Percentiles rank a stretch among this genome's conserved stretches.
These are phyloP conservation scores for Pyrus hybrid DNA, from an alignment of 331 rosid species.

Conservation along the genomic window DNA sequence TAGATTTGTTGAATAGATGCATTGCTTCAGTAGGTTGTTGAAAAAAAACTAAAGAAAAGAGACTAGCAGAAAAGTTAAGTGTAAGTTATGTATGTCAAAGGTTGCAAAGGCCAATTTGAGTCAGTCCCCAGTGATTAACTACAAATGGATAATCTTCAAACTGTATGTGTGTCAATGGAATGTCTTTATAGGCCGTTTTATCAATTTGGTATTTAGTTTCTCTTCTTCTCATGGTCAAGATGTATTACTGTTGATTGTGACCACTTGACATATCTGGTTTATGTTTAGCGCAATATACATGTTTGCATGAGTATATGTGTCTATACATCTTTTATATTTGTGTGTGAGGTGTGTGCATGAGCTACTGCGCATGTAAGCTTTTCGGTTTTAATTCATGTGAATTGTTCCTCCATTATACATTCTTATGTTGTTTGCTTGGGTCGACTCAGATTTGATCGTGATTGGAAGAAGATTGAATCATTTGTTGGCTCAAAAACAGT, in stretches of 20 bases:
- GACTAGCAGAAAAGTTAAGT: too few relatives aligned
- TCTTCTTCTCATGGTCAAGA: neutral
- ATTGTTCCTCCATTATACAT: neutral
- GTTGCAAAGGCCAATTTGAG: too few relatives aligned
- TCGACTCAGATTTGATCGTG: constrained; percentile 78
- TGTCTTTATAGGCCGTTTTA: neutral
- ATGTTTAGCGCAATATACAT: neutral
- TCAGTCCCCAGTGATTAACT: too few relatives aligned
- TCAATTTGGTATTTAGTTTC: neutral
- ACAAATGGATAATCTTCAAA: too few relatives aligned
- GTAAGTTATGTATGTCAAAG: too few relatives aligned
- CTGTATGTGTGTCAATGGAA: neutral
- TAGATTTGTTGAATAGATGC: neutral
- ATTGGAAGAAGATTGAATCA: constrained; percentile 99
- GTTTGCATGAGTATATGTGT: neutral
- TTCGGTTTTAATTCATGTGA: neutral
- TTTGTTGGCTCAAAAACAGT: constrained; percentile 90
- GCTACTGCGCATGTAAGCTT: neutral
- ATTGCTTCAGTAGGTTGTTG: neutral
- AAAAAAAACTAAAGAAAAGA: too few relatives aligned
- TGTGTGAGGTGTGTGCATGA: too few relatives aligned
- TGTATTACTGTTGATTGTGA: neutral
- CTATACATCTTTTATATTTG: too few relatives aligned
- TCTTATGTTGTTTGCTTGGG: constrained; percentile 8
- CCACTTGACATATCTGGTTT: neutral